Conservation (phyloP, 192 early-diverging fungal species). For the Coemansia sp. region DNA sequence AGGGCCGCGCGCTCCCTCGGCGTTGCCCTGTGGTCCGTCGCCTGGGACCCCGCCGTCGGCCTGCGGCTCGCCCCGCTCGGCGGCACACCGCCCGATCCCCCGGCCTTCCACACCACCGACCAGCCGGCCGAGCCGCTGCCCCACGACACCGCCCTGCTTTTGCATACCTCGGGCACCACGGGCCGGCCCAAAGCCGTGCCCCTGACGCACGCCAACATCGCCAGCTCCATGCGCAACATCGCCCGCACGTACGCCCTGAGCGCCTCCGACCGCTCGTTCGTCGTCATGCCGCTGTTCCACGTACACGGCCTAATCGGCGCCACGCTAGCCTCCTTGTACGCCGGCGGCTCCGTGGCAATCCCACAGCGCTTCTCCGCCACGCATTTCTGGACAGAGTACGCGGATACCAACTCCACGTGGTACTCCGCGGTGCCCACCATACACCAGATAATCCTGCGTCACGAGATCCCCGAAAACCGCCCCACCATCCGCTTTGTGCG, state of each 20-base stretch:
- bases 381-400: conserved; percentile 74
- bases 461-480: conserved; percentile 23
- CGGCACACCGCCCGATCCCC: conserved; percentile 15
- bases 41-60: conserved; percentile 41
- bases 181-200: conserved; percentile 79
- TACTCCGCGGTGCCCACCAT: conserved; percentile 82
- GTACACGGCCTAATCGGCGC: conserved; percentile 82
- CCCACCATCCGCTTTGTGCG: conserved; percentile 73
- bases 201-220: conserved; percentile 73
- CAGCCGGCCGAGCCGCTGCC: conserved; percentile 27
- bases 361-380: conserved; percentile 69
- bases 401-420: conserved; percentile 60
- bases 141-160: conserved; percentile 65
- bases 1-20: conserved; percentile 53
- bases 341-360: conserved; percentile 67
- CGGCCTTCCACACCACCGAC: conserved; percentile 9
- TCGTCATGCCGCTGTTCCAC: conserved; percentile 88
- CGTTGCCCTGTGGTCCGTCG: conserved; percentile 59
- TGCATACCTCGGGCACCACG: conserved; percentile 82
- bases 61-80: conserved; percentile 27
- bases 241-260: conserved; percentile 62
- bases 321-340: conserved; percentile 63
- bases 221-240: conserved; percentile 72
- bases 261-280: conserved; percentile 59
- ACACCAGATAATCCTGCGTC: conserved; percentile 74